phyloP scores from a whole-genome alignment of 75 land plant genomes.

The Isoetes taiwanensis region DNA sequence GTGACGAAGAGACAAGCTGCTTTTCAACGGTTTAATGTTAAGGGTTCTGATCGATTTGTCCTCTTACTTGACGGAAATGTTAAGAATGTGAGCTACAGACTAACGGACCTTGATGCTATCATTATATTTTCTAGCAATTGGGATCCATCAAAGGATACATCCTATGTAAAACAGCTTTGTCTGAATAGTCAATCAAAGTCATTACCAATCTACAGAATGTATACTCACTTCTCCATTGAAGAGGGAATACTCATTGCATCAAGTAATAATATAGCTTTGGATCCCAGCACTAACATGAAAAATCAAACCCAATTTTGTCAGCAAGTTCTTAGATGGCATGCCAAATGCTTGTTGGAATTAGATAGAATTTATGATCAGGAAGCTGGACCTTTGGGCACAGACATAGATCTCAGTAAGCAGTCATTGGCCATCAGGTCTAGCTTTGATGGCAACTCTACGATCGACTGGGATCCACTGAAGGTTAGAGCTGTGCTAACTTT shows the following conservation, averaged over 20 bases:
- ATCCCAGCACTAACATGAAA: slow-evolving; percentile 26
- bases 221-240: slow-evolving; percentile 54
- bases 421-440: no score
- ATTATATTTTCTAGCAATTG: slow-evolving; percentile 73
- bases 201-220: slow-evolving; percentile 50
- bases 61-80: slow-evolving; percentile 58
- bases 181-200: slow-evolving; percentile 30
- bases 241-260: slow-evolving; percentile 50
- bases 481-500: slow-evolving; percentile 17
- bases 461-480: no score
- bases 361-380: no score
- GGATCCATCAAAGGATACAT: slow-evolving; percentile 65
- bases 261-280: slow-evolving; percentile 26
- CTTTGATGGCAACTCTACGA: no score
- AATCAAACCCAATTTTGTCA: slow-evolving; percentile 34
- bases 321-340: slow-evolving; percentile 60
- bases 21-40: slow-evolving; percentile 53
- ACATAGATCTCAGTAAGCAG: neutral
- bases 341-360: no score
- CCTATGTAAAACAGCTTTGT: slow-evolving; percentile 41
- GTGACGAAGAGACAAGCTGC: slow-evolving; percentile 34
- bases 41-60: slow-evolving; percentile 44
- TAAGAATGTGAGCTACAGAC: slow-evolving; percentile 40
- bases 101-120: slow-evolving; percentile 45
- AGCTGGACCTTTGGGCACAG: slow-evolving; percentile 4